Conservation (phyloP, 371 early-diverging fungal species). For the Mortierella sp. region DNA sequence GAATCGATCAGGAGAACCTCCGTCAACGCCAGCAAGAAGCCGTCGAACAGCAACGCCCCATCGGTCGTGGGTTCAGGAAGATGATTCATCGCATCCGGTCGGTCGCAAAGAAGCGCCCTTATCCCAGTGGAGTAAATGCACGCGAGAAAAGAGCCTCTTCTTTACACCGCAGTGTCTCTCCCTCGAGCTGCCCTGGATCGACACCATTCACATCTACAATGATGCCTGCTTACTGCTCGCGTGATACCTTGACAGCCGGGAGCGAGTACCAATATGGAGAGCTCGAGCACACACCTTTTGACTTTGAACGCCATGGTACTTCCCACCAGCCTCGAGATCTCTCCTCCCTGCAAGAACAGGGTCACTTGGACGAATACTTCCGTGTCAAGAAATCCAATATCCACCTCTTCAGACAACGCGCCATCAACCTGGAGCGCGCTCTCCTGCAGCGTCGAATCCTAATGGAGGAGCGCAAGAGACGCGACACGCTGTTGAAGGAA, state of each 20-base stretch:
- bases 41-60: neutral
- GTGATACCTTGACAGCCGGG: neutral
- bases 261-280: neutral
- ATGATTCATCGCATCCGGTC: slow-evolving; percentile 2
- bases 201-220: neutral
- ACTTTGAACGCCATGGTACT: neutral
- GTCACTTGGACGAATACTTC: neutral
- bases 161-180: neutral
- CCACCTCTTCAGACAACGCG: neutral
- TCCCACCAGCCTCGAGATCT: neutral
- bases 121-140: neutral
- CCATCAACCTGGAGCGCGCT: neutral
- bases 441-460: slow-evolving; percentile 12
- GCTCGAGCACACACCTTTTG: neutral
- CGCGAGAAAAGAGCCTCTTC: neutral
- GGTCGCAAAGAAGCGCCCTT: slow-evolving; percentile 6
- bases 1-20: neutral
- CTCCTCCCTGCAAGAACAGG: neutral
- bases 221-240: neutral
- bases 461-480: slow-evolving; percentile 27
- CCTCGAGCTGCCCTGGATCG: neutral
- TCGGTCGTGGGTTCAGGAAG: neutral
- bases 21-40: neutral
- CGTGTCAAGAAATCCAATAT: neutral
- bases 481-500: slow-evolving; percentile 18